Base-by-base conservation (phyloP, 2,329 filamentous ascomycete species). In the Clonostachys rosea region DNA sequence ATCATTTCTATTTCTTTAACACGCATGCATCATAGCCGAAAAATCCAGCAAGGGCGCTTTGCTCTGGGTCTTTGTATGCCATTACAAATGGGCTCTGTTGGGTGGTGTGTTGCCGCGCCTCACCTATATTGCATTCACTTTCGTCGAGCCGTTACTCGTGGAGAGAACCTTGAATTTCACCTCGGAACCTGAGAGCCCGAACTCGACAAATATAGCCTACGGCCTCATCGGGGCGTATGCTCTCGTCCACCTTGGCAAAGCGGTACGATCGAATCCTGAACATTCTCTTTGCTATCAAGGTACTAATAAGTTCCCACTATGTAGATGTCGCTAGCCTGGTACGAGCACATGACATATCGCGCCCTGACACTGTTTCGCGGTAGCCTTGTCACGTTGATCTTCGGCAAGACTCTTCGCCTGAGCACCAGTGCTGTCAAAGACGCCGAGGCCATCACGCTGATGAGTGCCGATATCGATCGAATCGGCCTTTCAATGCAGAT, bases 111-210 rank as follows among this genome's bases (percentile, higher is more conserved):
- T 53, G 18, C 50, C 55, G 12, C 47, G 49, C 39, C 46, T 59
- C 13, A 55, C 49, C 34, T 53, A 52, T 24, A 56, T 59, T 17
- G 53, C 43, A 42, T 61, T 59, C 47, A 57, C 52, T 17, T 60
- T 58, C 44, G 51, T 52, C n/a, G 56, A 59, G 42, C 58, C 59
- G 3, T 56, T 60, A n/a, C 49, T 61, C n/a, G 56, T 60, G 41
- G 50, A 55, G 6, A 47, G 50, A 17, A 54, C 53, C 6, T 52
- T 61, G 13, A 43, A 47, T 30, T 30, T 52, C 33, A 49, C 57
- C 4, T 51, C 56, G 41, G 47, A 45, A 33, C 44, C 54, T 36
- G 56, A 57, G 47, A 50, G 45, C 10, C 47, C 35, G 6, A 17
- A 33, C 35, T 47, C 43, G 2, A 48, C 55, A 9, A 48, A 52